These are phyloP conservation scores for Pseudohalonectria lignicola DNA, from an alignment of 2,329 filamentous ascomycete species.

Conservation along the genomic window DNA sequence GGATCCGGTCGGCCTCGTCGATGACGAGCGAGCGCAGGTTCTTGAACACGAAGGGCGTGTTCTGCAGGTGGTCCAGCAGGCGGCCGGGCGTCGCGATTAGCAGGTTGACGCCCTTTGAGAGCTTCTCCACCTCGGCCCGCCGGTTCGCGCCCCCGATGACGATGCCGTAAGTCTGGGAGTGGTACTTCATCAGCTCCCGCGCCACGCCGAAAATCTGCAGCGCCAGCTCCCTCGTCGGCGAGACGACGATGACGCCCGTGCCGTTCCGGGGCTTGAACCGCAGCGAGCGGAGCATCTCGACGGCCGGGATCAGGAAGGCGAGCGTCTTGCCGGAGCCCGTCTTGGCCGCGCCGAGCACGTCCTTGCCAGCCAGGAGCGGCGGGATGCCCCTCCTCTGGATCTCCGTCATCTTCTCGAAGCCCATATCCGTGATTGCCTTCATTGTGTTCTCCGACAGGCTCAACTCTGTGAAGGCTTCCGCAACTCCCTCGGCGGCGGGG, in stretches of 20 bases:
- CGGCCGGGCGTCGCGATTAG: constrained; percentile 89
- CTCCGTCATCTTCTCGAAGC: constrained; percentile 89
- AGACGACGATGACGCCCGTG: constrained; percentile 84
- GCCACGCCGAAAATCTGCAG: constrained; percentile 96
- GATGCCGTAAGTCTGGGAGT: constrained; percentile 64
- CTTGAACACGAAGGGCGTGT: constrained; percentile 86
- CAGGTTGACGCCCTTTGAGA: constrained; percentile 87
- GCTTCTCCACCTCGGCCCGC: constrained; percentile 85
- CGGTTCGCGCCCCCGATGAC: constrained; percentile 92
- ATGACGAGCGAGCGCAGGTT: constrained; percentile 88
- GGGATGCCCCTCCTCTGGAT: constrained; percentile 85
- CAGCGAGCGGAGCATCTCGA: constrained; percentile 85
- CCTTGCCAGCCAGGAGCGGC: constrained; percentile 72
- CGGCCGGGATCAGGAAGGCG: constrained; percentile 84
- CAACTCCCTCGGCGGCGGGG: constrained; percentile 46
- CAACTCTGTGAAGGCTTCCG: constrained; percentile 67
- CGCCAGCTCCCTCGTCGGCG: constrained; percentile 85
- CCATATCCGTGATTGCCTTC: constrained; percentile 82
- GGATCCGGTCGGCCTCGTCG: constrained; percentile 91
- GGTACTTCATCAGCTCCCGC: constrained; percentile 80
- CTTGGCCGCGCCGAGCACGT: constrained; percentile 86
- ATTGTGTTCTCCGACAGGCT: constrained; percentile 82
- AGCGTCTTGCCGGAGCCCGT: constrained; percentile 93
- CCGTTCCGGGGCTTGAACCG: constrained; percentile 93
- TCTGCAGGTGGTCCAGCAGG: constrained; percentile 86